Evolutionary conservation across 139 green algal genomes (phyloP), one percentile per base, ranked within the genome.

Genomic region (Haematococcus sp.): DNA sequence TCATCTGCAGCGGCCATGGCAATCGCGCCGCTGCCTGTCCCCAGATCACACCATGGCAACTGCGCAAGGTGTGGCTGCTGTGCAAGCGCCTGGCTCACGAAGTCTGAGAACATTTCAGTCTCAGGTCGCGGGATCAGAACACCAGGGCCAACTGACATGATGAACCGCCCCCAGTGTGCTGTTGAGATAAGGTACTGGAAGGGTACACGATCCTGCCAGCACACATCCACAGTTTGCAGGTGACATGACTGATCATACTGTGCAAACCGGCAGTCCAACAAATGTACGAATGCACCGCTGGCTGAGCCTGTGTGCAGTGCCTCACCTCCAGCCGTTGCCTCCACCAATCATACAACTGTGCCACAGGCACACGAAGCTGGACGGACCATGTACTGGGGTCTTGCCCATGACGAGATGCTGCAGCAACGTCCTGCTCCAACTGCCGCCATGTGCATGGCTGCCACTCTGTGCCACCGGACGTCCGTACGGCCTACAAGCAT

Each of bases 61-160:
- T 17, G 13, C 2, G 70, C 73, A 40, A 94, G 71, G 11, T 58
- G 58, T 30, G 74, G 75, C 16, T 25, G 23, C 9, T 32, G 17
- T 9, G 19, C 11, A 4, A 92, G 13, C 1, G 80, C 86, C 31
- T 81, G 70, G 23, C 67, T 33, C 7, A 88, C 90, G 25, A 94
- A 83, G 44, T 96, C 90, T 17, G 74, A 63, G 64, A 84, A 81
- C 40, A 91, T 76, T 74, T 98, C 94, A 5, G 94, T 98, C 77
- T 98, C 94, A 46, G 94, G 94, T 3, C 94, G 77, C 1, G 94
- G 94, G 15, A 98, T 91, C 28, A 98, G 87, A 23, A 97, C 88
- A 19, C 95, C 94, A 1, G 91, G 89, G 1, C 82, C 86, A 0
- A 97, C 92, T 22, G 72, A 75, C 11, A 97, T 80, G 20, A 94